Evolutionary conservation across 768 basidiomycete species (phyloP).

Genomic region (Royoungia palumana): DNA sequence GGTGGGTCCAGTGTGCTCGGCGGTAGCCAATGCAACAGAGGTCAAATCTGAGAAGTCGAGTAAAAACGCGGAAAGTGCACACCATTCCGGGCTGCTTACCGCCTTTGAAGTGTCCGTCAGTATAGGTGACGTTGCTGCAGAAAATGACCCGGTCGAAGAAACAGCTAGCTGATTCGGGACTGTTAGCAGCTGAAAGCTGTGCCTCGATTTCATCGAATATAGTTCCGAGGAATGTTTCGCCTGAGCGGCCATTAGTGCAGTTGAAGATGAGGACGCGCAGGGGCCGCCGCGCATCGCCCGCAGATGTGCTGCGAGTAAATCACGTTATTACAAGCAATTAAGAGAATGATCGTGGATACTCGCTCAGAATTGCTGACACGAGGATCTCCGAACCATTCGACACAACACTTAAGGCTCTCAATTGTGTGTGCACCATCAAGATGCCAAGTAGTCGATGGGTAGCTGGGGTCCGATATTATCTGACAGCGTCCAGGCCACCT

Average conservation of each 20-base stretch:
- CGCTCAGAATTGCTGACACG: constrained; percentile 44
- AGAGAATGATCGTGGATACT: constrained; percentile 7
- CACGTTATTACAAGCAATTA: constrained; percentile 3
- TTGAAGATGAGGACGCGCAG: constrained; percentile 84
- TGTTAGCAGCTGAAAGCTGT: constrained; percentile 43
- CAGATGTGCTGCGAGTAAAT: neutral
- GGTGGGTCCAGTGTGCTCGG: constrained; percentile 62
- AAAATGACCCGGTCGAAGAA: constrained; percentile 90
- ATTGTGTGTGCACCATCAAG: constrained; percentile 94
- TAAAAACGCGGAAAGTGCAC: constrained; percentile 2
- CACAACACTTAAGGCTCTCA: constrained; percentile 84
- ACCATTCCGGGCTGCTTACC: constrained; percentile 46
- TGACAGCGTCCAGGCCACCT: constrained; percentile 97
- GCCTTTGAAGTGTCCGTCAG: constrained; percentile 84
- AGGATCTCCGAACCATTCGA: constrained; percentile 81
- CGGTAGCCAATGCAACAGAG: constrained; percentile 57
- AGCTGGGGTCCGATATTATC: constrained; percentile 59
- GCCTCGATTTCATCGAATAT: constrained; percentile 51
- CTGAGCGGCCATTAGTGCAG: constrained; percentile 89
- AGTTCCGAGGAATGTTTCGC: constrained; percentile 59
- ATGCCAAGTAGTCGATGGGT: constrained; percentile 68
- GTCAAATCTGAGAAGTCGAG: constrained; percentile 61
- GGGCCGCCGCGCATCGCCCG: constrained; percentile 24
- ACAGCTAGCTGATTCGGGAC: constrained; percentile 34
- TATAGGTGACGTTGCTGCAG: constrained; percentile 95